phyloP scores from a whole-genome alignment of 2,329 filamentous ascomycete species.

The Rugonectria rugulosa region DNA sequence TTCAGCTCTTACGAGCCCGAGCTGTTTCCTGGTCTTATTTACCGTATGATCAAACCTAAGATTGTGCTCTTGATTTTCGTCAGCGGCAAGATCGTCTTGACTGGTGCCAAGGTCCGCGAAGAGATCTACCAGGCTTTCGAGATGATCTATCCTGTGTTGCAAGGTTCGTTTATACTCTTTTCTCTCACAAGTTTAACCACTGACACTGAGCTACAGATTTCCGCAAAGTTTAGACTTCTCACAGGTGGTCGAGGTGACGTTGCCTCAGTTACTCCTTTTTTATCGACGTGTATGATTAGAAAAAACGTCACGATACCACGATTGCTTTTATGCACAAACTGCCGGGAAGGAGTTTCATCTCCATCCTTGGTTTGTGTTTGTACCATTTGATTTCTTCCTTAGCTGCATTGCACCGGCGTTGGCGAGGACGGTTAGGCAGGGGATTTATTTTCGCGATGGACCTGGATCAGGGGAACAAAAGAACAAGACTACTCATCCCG shows the following conservation, averaged over 20 bases:
- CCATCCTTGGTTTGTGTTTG: no score
- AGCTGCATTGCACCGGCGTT: conserved; percentile 68
- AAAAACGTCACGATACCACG: conserved; percentile 57
- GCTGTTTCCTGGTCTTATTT: conserved; percentile 98
- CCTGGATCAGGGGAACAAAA: conserved; percentile 44
- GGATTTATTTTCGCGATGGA: conserved; percentile 41
- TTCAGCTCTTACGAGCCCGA: conserved; percentile 99
- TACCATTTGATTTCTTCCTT: conserved; percentile 46
- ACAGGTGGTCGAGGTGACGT: conserved; percentile 15
- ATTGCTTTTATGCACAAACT: no score
- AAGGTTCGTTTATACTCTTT: conserved; percentile 64
- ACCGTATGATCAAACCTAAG: conserved; percentile 99
- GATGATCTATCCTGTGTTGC: conserved; percentile 95
- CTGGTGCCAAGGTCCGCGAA: conserved; percentile 96
- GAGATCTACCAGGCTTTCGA: conserved; percentile 98
- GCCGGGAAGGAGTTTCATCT: no score
- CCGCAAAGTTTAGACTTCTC: conserved; percentile 59
- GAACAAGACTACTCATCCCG: conserved; percentile 48
- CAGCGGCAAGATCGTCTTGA: conserved; percentile 96
- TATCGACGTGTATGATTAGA: conserved; percentile 52
- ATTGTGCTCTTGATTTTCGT: conserved; percentile 98
- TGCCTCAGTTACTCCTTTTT: conserved; percentile 24
- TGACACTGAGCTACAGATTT: conserved; percentile 53
- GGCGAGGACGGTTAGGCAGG: conserved; percentile 44
- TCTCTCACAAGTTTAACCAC: rapidly evolving